phyloP scores from a whole-genome alignment of 345 rosid species.

The Populus simonii region DNA sequence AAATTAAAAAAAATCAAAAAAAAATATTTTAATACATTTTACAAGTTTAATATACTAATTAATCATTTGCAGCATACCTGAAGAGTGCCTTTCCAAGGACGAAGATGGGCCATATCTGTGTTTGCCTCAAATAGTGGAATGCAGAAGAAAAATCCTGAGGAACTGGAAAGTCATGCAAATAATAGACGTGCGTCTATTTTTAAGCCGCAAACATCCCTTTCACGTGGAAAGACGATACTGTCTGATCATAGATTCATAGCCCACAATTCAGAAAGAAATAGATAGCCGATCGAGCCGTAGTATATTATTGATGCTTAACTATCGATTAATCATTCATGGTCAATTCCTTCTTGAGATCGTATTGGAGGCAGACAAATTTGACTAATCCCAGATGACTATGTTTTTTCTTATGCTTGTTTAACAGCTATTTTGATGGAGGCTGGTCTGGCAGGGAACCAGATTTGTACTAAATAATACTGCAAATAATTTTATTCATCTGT shows the following conservation, averaged over 20 bases:
- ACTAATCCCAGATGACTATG: background rate
- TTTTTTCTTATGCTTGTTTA: background rate
- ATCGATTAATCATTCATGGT: too few species aligned
- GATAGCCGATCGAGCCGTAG: background rate
- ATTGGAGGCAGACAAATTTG: background rate
- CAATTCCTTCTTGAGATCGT: background rate
- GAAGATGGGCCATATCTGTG: background rate
- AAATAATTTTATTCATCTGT: background rate
- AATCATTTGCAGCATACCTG: background rate
- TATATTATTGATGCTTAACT: background rate
- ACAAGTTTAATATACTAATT: too few species aligned
- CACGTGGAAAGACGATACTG: background rate
- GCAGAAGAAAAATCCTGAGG: background rate
- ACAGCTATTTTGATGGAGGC: background rate
- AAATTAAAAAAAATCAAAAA: too few species aligned
- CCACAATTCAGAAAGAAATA: too few species aligned
- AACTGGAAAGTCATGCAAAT: background rate
- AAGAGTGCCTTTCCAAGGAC: background rate
- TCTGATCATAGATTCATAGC: background rate
- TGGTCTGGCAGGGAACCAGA: background rate
- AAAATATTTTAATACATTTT: too few species aligned
- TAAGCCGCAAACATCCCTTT: background rate
- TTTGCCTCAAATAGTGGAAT: background rate
- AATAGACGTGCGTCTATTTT: background rate
- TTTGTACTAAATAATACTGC: background rate